phyloP scores from a whole-genome alignment of 2,329 filamentous ascomycete species.

The Neonectria coccinea region DNA sequence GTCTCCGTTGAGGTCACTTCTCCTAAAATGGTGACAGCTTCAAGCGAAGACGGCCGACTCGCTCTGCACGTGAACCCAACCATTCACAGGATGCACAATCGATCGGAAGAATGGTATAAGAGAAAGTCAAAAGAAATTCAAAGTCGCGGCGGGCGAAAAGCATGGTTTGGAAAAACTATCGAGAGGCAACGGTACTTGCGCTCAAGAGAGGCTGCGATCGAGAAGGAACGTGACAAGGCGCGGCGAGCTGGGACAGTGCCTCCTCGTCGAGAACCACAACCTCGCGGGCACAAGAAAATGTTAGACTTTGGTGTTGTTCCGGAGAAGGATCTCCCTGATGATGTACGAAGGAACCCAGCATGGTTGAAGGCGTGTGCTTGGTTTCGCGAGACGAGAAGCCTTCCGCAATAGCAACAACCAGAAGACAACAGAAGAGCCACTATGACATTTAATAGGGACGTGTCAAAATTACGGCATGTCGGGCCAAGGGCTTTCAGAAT shows the following conservation, averaged over 20 bases:
- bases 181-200: constrained; percentile 52
- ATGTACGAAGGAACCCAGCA: constrained; percentile 57
- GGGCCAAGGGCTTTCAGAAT: background rate
- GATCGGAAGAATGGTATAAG: constrained; percentile 59
- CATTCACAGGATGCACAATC: constrained; percentile 59
- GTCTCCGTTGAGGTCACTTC: constrained; percentile 29
- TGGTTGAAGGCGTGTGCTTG: constrained; percentile 59
- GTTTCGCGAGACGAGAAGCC: constrained; percentile 49
- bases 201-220: constrained; percentile 35
- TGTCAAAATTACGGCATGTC: constrained; percentile 9
- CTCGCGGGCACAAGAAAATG: constrained; percentile 44
- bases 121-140: constrained; percentile 64
- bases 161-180: constrained; percentile 60
- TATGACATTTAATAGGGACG: constrained; percentile 36
- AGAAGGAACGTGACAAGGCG: constrained; percentile 30
- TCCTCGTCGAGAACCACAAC: constrained; percentile 45
- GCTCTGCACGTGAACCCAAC: constrained; percentile 64
- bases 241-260: constrained; percentile 24
- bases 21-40: constrained; percentile 17
- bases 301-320: constrained; percentile 55
- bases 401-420: constrained; percentile 26
- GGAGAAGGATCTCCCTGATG: constrained; percentile 56
- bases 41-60: constrained; percentile 46
- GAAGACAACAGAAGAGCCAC: constrained; percentile 39
- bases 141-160: constrained; percentile 61